Conservation (phyloP, 2,329 filamentous ascomycete species). For the Rhinocladiella mackenziei region DNA sequence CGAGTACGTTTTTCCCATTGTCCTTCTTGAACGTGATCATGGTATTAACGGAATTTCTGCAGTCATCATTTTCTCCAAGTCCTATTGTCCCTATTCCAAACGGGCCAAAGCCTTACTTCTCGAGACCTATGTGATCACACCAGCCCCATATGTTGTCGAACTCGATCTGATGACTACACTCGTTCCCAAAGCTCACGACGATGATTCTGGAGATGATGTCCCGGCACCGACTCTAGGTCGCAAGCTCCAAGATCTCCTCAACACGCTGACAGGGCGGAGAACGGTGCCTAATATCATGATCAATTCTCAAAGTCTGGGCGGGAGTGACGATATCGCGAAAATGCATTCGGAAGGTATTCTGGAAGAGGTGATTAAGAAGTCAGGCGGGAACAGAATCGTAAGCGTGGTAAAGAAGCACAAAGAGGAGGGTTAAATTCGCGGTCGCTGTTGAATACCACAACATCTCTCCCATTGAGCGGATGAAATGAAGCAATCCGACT, state of each 20-base stretch:
- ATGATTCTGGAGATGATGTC: conserved; percentile 16
- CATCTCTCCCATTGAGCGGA: too few relatives aligned
- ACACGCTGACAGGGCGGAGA: conserved; percentile 67
- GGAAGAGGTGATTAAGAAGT: conserved; percentile 64
- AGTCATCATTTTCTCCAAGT: conserved; percentile 97
- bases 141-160: conserved; percentile 82
- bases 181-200: conserved; percentile 17
- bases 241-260: conserved; percentile 67
- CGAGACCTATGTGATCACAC: conserved; percentile 76
- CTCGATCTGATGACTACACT: conserved; percentile 64
- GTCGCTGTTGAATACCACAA: too few relatives aligned
- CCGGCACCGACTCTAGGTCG: conserved; percentile 56
- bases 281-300: conserved; percentile 93
- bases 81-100: conserved; percentile 82
- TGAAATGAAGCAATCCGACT: too few relatives aligned
- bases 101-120: conserved; percentile 81
- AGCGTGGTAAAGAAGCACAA: conserved; percentile 20
- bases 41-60: conserved; percentile 19
- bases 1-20: conserved; percentile 57
- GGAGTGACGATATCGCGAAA: conserved; percentile 76
- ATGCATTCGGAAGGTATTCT: conserved; percentile 66
- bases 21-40: background rate
- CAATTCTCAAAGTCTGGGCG: conserved; percentile 83
- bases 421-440: too few relatives aligned
- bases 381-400: conserved; percentile 65